These are phyloP conservation scores for Ceratocystis smalleyi DNA, from an alignment of 2,329 filamentous ascomycete species.

Conservation along the genomic window DNA sequence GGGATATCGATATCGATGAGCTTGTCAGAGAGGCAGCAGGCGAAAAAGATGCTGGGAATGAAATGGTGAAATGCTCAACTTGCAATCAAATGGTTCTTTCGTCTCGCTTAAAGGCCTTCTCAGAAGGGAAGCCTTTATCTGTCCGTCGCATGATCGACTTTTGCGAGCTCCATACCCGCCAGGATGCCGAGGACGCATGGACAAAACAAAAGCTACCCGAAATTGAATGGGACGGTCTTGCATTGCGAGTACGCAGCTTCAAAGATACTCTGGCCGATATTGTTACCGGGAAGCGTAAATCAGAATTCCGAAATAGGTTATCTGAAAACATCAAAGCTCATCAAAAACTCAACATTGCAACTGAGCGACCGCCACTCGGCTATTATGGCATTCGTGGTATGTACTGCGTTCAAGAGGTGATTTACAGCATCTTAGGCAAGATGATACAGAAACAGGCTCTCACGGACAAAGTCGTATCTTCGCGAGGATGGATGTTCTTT, in stretches of 20 bases:
- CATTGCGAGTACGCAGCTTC: constrained; percentile 42
- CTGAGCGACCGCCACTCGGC: constrained; percentile 48
- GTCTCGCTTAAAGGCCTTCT: constrained; percentile 38
- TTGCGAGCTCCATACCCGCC: constrained; percentile 46
- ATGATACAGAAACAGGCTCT: constrained; percentile 46
- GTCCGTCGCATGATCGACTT: constrained; percentile 46
- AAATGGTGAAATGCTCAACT: constrained; percentile 40
- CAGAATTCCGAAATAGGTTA: constrained; percentile 45
- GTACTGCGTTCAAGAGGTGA: constrained; percentile 53
- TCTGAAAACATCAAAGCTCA: constrained; percentile 40
- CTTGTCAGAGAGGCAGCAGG: constrained; percentile 2
- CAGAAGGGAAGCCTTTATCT: constrained; percentile 33
- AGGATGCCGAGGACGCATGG: constrained; percentile 36
- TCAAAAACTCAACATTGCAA: constrained; percentile 41
- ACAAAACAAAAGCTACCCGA: constrained; percentile 45
- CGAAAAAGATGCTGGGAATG: neutral
- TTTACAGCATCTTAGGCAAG: constrained; percentile 44
- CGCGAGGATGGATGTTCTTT: constrained; percentile 50
- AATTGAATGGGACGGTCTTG: constrained; percentile 52
- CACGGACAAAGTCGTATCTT: constrained; percentile 49
- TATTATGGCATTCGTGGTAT: constrained; percentile 72
- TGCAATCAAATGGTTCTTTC: constrained; percentile 46
- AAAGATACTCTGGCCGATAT: constrained; percentile 41
- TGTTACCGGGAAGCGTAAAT: constrained; percentile 38
- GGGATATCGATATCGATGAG: neutral